Conservation (phyloP, 2,329 filamentous ascomycete species). For the Cercospora brassicicola region DNA sequence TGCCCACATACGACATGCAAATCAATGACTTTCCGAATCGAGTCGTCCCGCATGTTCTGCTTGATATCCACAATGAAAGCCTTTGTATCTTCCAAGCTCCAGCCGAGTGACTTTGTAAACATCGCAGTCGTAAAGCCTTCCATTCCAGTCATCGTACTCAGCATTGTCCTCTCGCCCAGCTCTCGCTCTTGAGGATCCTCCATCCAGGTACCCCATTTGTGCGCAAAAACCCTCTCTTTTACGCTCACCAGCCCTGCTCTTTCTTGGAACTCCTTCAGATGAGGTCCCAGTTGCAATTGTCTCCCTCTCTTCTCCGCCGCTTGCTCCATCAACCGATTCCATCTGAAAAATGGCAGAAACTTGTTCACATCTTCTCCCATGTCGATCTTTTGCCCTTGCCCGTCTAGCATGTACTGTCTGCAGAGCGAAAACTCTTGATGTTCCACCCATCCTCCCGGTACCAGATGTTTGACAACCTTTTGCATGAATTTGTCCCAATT, state of each 20-base stretch:
- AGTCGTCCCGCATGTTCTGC: slow-evolving; percentile 24
- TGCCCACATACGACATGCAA: slow-evolving; percentile 24
- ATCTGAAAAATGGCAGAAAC: slow-evolving; percentile 22
- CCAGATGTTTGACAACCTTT: slow-evolving; percentile 24
- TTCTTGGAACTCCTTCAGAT: slow-evolving; percentile 18
- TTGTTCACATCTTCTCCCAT: slow-evolving; percentile 19
- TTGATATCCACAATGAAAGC: slow-evolving; percentile 24
- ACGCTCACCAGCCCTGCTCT: slow-evolving; percentile 19
- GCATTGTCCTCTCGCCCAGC: slow-evolving; percentile 29
- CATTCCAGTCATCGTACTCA: slow-evolving; percentile 33
- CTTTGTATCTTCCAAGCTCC: slow-evolving; percentile 31
- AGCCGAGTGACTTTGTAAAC: slow-evolving; percentile 33
- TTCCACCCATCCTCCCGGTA: slow-evolving; percentile 40
- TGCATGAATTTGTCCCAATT: slow-evolving; percentile 27
- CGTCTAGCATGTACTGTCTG: slow-evolving; percentile 24
- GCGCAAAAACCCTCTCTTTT: slow-evolving; percentile 17
- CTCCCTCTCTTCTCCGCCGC: slow-evolving; percentile 24
- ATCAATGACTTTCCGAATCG: slow-evolving; percentile 25
- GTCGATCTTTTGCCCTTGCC: slow-evolving; percentile 13
- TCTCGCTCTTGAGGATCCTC: slow-evolving; percentile 22
- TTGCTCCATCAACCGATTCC: slow-evolving; percentile 25
- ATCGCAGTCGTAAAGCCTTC: slow-evolving; percentile 34
- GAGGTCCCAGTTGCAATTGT: slow-evolving; percentile 25
- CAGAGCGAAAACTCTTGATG: slow-evolving; percentile 35
- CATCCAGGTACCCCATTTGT: slow-evolving; percentile 28